Conservation (phyloP, 768 basidiomycete species). For the Calvatia gigantea region DNA sequence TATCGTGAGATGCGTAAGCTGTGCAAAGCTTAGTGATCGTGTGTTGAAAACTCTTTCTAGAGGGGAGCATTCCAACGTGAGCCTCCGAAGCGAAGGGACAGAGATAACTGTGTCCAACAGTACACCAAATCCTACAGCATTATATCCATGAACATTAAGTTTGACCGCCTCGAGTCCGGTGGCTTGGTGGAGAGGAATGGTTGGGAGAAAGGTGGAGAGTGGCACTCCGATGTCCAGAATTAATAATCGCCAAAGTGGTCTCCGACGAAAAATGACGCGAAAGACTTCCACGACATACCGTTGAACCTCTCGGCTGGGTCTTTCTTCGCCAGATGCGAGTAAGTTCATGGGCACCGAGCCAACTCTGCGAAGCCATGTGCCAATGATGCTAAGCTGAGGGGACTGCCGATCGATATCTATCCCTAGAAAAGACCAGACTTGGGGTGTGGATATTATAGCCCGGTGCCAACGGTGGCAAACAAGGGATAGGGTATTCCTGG, state of each 20-base stretch:
- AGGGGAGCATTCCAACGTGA: not conserved
- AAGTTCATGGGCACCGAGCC: not conserved
- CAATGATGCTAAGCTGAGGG: not conserved
- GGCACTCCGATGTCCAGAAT: not conserved
- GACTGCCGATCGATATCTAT: not conserved
- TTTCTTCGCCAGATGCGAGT: not conserved
- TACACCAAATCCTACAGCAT: not conserved
- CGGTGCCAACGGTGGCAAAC: not conserved
- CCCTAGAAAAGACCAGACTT: not conserved
- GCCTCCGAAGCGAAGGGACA: not conserved
- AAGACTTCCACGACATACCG: not conserved
- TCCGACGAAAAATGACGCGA: not conserved
- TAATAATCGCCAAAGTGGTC: not conserved
- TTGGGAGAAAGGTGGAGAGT: not conserved
- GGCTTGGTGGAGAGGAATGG: not conserved
- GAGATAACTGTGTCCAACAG: not conserved
- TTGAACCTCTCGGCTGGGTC: not conserved
- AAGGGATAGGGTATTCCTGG: not conserved
- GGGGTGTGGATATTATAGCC: not conserved
- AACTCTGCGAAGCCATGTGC: not conserved
- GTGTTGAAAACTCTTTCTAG: not conserved
- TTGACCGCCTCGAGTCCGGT: not conserved
- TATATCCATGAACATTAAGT: not conserved
- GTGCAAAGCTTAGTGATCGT: not conserved
- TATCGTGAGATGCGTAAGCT: conserved; percentile 3